These are phyloP conservation scores for Besnoitia besnoiti DNA, from an alignment of 169 alveolate species.

Conservation along the genomic window DNA sequence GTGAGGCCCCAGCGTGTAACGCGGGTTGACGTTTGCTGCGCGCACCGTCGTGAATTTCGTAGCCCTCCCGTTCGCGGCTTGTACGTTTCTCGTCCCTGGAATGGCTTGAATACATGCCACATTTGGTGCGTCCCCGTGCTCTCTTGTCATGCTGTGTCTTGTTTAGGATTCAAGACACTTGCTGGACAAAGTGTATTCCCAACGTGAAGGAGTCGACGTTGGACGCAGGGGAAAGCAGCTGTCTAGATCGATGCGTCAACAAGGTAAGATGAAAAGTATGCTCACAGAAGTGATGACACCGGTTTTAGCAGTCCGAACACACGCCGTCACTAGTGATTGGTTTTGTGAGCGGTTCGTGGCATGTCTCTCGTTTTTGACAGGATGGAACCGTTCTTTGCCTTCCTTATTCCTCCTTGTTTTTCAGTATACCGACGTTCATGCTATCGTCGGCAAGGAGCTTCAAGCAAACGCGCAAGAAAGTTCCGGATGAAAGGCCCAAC, in stretches of 20 bases:
- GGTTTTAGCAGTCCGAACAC: too few relatives aligned
- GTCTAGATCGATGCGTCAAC: slow-evolving; percentile 61
- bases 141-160: neutral
- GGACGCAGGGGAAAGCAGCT: slow-evolving; percentile 68
- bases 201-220: slow-evolving; percentile 49
- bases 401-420: neutral
- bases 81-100: neutral
- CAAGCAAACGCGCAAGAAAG: slow-evolving; percentile 36
- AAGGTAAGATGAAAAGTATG: slow-evolving; percentile 63
- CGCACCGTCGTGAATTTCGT: neutral
- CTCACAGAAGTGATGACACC: too few relatives aligned
- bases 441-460: slow-evolving; percentile 60
- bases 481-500: neutral
- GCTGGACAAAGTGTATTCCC: slow-evolving; percentile 70
- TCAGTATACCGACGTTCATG: slow-evolving; percentile 70
- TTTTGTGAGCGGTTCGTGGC: too few relatives aligned
- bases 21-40: neutral
- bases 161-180: slow-evolving; percentile 61
- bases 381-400: neutral
- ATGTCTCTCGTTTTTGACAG: too few relatives aligned
- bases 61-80: too few relatives aligned
- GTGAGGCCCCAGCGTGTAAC: slow-evolving; percentile 13
- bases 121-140: neutral
- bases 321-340: too few relatives aligned
- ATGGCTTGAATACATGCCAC: neutral